These are phyloP conservation scores for Trypanosoma cruzi DNA, from an alignment of 208 protist genomes.

Conservation along the genomic window DNA sequence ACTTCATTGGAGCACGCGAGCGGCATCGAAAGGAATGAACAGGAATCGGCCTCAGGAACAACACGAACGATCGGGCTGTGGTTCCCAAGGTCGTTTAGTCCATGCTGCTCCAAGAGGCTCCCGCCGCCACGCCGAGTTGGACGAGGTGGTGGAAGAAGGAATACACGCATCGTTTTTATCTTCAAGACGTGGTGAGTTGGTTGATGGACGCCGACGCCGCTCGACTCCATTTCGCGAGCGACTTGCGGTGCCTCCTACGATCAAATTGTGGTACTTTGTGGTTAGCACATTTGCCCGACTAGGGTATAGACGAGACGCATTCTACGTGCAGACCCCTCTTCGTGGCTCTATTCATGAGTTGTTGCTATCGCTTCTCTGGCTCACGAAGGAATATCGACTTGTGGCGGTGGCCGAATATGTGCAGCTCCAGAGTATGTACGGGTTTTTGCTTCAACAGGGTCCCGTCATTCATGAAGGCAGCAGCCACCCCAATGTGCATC, in stretches of 20 bases:
- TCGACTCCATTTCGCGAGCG: slow-evolving; percentile 5
- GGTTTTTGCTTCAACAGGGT: slow-evolving; percentile 45
- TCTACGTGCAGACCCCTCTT: slow-evolving; percentile 66
- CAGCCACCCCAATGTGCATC: background rate
- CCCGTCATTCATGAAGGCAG: slow-evolving; percentile 2
- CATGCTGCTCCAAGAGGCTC: background rate
- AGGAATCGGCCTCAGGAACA: background rate
- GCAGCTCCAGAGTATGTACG: slow-evolving; percentile 45
- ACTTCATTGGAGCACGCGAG: slow-evolving; percentile 3
- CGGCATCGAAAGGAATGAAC: background rate
- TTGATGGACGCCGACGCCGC: background rate
- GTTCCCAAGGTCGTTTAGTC: background rate
- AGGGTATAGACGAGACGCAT: slow-evolving; percentile 62
- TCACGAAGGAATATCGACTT: slow-evolving; percentile 69
- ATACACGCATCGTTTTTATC: background rate
- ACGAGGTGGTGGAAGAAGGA: background rate
- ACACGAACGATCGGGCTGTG: background rate
- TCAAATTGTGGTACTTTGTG: slow-evolving; percentile 51
- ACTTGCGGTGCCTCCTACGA: slow-evolving; percentile 28
- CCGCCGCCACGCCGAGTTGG: background rate
- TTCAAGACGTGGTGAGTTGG: background rate
- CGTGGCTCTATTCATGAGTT: slow-evolving; percentile 56
- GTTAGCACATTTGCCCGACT: slow-evolving; percentile 56
- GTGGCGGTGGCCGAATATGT: slow-evolving; percentile 71
- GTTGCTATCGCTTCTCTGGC: slow-evolving; percentile 76